Evolutionary conservation across 768 basidiomycete species (phyloP), one percentile per base, ranked within the genome.

Genomic region (Piloderma croceum): DNA sequence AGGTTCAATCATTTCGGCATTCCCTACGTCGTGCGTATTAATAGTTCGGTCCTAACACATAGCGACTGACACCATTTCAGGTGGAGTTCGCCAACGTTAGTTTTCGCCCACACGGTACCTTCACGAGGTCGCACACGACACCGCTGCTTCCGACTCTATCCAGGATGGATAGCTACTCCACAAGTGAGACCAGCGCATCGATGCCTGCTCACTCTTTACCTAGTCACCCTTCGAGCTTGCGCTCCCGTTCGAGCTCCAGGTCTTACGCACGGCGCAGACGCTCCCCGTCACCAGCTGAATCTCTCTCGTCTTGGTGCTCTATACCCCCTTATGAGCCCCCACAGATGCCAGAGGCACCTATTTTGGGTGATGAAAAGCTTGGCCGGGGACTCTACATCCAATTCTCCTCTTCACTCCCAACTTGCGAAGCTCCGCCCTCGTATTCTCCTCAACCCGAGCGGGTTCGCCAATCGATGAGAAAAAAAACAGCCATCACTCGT

Each of bases 11-110:
- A 15, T 25, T 29, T 15, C 6, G 38, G 38, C 24, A 40, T 40
- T 13, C 38, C 38, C 15, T 40, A 40, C 29, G 18, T 40, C 38
- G 38, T 40, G n/a, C n/a, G n/a, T n/a, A n/a, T n/a, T n/a, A n/a
- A n/a, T n/a, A n/a, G n/a, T n/a, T n/a, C n/a, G n/a, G n/a, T n/a
- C n/a, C n/a, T n/a, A n/a, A n/a, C n/a, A n/a, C n/a, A n/a, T n/a
- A n/a, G n/a, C n/a, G n/a, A n/a, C n/a, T n/a, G n/a, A n/a, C n/a
- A n/a, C n/a, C n/a, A n/a, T n/a, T n/a, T n/a, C n/a, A n/a, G n/a
- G n/a, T n/a, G 10, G 27, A 29, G 15, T 29, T 29, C 27, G 27
- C 27, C 27, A 29, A 29, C 27, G 27, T 29, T 15, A 9, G 10
- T 15, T 9, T 29, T 15, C 27, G 27, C 27, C 15, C 27, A 15